Base-by-base conservation (phyloP, 345 rosid species). In the Sonneratia alba region DNA sequence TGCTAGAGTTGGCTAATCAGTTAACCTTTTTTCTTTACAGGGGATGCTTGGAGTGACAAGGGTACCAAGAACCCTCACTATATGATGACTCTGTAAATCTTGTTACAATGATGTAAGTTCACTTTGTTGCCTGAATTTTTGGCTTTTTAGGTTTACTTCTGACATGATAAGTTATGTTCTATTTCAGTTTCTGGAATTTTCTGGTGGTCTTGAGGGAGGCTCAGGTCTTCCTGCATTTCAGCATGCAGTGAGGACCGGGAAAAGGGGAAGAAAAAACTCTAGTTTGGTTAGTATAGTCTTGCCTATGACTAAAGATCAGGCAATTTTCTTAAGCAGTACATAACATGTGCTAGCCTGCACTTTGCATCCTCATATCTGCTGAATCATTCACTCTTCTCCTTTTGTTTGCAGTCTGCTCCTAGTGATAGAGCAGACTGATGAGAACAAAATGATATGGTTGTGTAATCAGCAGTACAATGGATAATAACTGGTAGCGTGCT, bases 181-280 rank as follows among this genome's bases (percentile, higher is more conserved):
- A 38, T 40, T 77, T 78, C 87, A 92, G 97, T 85, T 89, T 75
- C 77, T 81, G 42, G 78, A 22, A 61, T 77, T 89, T 76, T 87
- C 87, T 3, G 91, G 88, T 78, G 99, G 99, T 71, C 86, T 92
- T 75, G 90, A 81, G 66, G 97, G 96, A 67, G 99, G 97, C 68
- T 82, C 85, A 62, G 88, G 92, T 84, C 96, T 97, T 81, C 97
- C 97, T 62, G 93, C 97, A 74, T 95, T 89, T 78, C 97, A 89
- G 77, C 84, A 78, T 68, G 97, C 97, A 68, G 93, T 85, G 71
- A 81, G 76, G 90, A 86, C 82, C 83, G 92, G 77, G 86, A 77
- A 45, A 81, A 73, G 73, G 82, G 83, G 73, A 79, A 78, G 36
- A 67, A 71, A 68, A 55, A 81, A 62, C 13, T 56, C 71, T 73